Conservation (phyloP, 1,284 basidiomycete species). For the Ustilago sp. region DNA sequence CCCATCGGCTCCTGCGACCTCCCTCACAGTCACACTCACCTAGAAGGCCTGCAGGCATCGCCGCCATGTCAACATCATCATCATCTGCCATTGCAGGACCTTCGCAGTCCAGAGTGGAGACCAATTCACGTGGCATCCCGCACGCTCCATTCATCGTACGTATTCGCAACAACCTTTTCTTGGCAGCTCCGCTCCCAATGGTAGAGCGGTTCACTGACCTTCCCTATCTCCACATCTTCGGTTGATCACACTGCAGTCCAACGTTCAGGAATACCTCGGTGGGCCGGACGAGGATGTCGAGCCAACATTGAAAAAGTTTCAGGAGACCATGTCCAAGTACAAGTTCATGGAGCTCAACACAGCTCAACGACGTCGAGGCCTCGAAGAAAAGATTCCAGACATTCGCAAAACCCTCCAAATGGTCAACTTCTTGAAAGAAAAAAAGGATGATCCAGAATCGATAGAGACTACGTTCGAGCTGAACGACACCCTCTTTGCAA, state of each 20-base stretch:
- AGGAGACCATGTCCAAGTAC: slow-evolving; percentile 98
- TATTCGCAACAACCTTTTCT: slow-evolving; percentile 40
- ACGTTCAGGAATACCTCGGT: slow-evolving; percentile 88
- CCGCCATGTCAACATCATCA: slow-evolving; percentile 27
- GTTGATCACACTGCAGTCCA: slow-evolving; percentile 72
- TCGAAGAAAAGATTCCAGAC: slow-evolving; percentile 96
- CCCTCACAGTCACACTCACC: neutral
- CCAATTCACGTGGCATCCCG: slow-evolving; percentile 90
- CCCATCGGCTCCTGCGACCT: neutral
- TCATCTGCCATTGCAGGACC: slow-evolving; percentile 33
- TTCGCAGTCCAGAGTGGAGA: slow-evolving; percentile 44
- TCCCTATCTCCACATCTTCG: neutral
- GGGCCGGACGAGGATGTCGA: slow-evolving; percentile 84
- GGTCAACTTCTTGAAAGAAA: slow-evolving; percentile 78
- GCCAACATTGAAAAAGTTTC: slow-evolving; percentile 82
- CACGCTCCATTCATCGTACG: slow-evolving; percentile 93
- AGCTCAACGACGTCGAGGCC: slow-evolving; percentile 79
- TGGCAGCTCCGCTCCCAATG: too few relatives aligned
- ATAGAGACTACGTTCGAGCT: slow-evolving; percentile 91
- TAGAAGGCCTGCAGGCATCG: neutral
- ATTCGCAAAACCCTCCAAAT: slow-evolving; percentile 92
- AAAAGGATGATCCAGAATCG: slow-evolving; percentile 74
- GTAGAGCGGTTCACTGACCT: neutral
- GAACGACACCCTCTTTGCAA: slow-evolving; percentile 93
- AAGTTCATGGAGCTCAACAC: slow-evolving; percentile 95